phyloP scores from a whole-genome alignment of 805 yeast species.

The Suhomyces xylopsoci region DNA sequence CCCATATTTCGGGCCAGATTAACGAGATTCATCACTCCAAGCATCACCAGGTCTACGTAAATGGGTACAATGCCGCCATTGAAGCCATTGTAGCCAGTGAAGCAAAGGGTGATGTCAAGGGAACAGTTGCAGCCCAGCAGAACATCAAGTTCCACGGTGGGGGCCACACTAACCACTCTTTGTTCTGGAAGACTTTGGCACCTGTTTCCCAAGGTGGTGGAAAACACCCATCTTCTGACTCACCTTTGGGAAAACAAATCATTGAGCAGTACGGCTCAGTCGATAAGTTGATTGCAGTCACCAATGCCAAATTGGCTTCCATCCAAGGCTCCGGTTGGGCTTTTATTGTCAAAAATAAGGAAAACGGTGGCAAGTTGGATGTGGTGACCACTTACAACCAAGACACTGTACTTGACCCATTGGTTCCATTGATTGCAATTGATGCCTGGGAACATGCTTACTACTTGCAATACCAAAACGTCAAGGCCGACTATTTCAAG shows the following conservation, averaged over 20 bases:
- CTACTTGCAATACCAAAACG: constrained; percentile 52
- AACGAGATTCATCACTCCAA: constrained; percentile 48
- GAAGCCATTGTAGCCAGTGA: constrained; percentile 37
- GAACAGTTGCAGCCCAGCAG: constrained; percentile 43
- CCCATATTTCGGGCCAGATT: constrained; percentile 44
- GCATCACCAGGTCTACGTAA: constrained; percentile 51
- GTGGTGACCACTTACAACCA: constrained; percentile 47
- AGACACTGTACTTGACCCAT: constrained; percentile 45
- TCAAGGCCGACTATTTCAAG: constrained; percentile 48
- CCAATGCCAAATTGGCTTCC: constrained; percentile 44
- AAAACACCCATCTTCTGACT: constrained; percentile 19
- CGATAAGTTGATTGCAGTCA: constrained; percentile 39
- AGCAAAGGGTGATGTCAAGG: constrained; percentile 37
- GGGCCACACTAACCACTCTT: constrained; percentile 49
- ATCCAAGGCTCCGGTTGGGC: constrained; percentile 58
- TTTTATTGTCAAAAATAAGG: constrained; percentile 45
- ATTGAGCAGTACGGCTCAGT: constrained; percentile 44
- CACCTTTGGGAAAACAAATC: constrained; percentile 38
- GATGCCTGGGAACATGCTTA: constrained; percentile 57
- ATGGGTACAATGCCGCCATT: constrained; percentile 45
- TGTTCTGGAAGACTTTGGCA: constrained; percentile 50
- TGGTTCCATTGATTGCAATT: constrained; percentile 46
- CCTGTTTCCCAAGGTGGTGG: constrained; percentile 44
- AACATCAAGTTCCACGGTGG: constrained; percentile 51
- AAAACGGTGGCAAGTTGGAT: constrained; percentile 41